Evolutionary conservation across 2,329 filamentous ascomycete genomes (phyloP).

Genomic region (Talaromyces pinophilus): DNA sequence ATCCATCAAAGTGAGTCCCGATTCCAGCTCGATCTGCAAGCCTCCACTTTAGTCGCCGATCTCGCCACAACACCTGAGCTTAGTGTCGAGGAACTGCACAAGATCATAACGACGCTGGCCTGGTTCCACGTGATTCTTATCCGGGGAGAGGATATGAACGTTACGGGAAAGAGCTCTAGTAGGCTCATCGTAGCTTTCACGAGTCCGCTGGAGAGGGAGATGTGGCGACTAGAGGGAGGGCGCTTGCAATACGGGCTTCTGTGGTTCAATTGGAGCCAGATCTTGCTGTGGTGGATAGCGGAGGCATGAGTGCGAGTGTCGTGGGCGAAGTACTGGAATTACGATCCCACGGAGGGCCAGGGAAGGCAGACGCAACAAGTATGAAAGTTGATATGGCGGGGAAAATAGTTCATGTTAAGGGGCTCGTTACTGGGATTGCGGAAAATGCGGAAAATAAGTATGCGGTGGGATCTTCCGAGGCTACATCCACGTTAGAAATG

Average conservation of each 20-base stretch:
- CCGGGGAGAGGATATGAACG: constrained; percentile 2
- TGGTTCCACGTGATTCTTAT: constrained; percentile 11
- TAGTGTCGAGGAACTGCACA: constrained; percentile 1
- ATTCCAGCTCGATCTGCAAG: not conserved
- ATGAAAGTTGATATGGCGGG: not conserved
- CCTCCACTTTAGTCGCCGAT: not conserved
- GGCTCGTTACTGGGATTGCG: not conserved
- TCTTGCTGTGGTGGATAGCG: constrained; percentile 9
- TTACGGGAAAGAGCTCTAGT: constrained; percentile 9
- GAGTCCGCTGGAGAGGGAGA: not conserved
- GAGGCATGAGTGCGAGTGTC: constrained; percentile 11
- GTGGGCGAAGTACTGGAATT: constrained; percentile 6
- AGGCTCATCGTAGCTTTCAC: constrained; percentile 6
- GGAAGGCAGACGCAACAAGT: not conserved
- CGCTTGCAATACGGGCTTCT: not conserved
- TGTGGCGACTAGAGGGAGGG: not conserved
- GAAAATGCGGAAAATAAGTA: not conserved
- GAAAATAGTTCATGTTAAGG: constrained; percentile 6
- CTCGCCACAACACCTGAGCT: not conserved
- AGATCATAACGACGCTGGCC: not conserved
- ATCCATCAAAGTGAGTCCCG: not conserved
- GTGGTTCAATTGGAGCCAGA: constrained; percentile 7
- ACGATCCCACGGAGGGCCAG: not conserved
- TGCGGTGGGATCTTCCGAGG: not conserved
- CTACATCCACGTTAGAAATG: not conserved